Conservation (phyloP, 345 rosid species). For the Arabidopsis thaliana region DNA sequence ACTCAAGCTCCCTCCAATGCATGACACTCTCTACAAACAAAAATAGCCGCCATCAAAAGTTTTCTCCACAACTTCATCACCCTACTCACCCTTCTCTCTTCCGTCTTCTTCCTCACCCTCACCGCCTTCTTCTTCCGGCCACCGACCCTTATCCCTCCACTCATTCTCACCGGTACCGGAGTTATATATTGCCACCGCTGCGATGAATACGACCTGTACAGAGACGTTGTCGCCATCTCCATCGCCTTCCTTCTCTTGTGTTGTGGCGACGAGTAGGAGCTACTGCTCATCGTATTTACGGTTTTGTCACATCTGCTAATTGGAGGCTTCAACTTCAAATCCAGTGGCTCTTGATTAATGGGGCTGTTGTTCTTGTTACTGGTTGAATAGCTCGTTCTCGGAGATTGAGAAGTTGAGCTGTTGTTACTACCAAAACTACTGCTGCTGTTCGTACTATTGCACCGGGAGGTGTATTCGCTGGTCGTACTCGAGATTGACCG, state of each 20-base stretch:
- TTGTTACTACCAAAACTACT: slow-evolving; percentile 58
- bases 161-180: slow-evolving; percentile 53
- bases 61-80: slow-evolving; percentile 55
- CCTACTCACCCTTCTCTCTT: slow-evolving; percentile 28
- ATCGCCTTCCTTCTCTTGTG: slow-evolving; percentile 33
- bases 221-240: slow-evolving; percentile 49
- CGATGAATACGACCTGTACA: slow-evolving; percentile 39
- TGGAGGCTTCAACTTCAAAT: slow-evolving; percentile 21
- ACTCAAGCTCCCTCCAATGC: slow-evolving; percentile 60
- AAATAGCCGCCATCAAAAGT: slow-evolving; percentile 57
- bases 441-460: slow-evolving; percentile 73
- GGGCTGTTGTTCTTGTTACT: neutral
- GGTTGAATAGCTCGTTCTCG: slow-evolving; percentile 55
- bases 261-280: too few relatives aligned
- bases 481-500: slow-evolving; percentile 54
- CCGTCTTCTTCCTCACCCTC: slow-evolving; percentile 32
- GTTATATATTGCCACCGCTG: slow-evolving; percentile 76
- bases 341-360: slow-evolving; percentile 26
- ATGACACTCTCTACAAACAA: slow-evolving; percentile 76
- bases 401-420: slow-evolving; percentile 49
- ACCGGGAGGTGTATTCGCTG: slow-evolving; percentile 66
- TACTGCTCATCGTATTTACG: neutral
- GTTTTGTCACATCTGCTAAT: neutral
- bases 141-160: slow-evolving; percentile 45
- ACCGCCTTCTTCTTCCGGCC: slow-evolving; percentile 27